phyloP scores from a whole-genome alignment of 164 flowering plant species.

The Cinnamomum chago region DNA sequence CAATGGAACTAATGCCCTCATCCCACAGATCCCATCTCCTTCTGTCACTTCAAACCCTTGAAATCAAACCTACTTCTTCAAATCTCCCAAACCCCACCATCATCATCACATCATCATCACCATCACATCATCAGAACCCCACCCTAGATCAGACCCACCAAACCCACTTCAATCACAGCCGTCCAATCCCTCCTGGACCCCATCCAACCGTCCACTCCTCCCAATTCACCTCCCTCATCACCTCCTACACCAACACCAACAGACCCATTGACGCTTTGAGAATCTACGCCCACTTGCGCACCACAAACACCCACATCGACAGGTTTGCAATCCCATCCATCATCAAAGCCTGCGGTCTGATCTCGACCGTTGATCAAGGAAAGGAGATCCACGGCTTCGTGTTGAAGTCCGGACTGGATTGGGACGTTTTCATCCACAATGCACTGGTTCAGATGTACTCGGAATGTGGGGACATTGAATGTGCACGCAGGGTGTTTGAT shows the following conservation, averaged over 20 bases:
- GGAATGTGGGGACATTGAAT: constrained; percentile 27
- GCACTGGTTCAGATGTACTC: constrained; percentile 50
- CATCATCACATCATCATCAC: neutral
- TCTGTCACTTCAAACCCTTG: neutral
- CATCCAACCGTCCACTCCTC: constrained; percentile 27
- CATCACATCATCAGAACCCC: neutral
- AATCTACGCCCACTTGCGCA: constrained; percentile 42
- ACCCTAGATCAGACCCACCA: constrained; percentile 45
- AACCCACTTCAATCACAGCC: constrained; percentile 29
- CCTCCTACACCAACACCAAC: constrained; percentile 38
- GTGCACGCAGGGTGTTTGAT: constrained; percentile 32
- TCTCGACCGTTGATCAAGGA: constrained; percentile 25
- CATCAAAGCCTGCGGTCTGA: constrained; percentile 47
- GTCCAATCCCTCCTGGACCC: constrained; percentile 6
- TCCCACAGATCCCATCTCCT: neutral
- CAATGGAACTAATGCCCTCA: neutral
- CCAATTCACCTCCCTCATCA: constrained; percentile 38
- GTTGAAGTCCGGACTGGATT: constrained; percentile 31
- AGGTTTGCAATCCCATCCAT: constrained; percentile 42
- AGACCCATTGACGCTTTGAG: constrained; percentile 29
- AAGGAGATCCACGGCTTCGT: constrained; percentile 55
- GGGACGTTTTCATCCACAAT: constrained; percentile 44
- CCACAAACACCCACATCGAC: constrained; percentile 28
- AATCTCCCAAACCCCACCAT: neutral
- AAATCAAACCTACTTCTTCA: neutral